phyloP scores from a whole-genome alignment of 2,329 filamentous ascomycete species.

The Aspergillus pseudonomiae region DNA sequence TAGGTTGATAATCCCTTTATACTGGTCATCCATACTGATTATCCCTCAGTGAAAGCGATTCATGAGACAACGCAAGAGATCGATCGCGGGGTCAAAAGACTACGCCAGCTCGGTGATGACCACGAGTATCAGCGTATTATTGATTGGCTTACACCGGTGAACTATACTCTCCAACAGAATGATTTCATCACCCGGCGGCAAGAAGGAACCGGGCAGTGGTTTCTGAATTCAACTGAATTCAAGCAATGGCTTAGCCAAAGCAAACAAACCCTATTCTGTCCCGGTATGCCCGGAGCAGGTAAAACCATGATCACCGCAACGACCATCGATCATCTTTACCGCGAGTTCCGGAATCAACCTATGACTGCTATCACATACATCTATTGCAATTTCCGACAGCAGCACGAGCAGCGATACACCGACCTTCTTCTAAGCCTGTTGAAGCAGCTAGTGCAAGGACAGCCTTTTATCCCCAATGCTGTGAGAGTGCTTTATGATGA shows the following conservation, averaged over 20 bases:
- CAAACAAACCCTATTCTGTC: conserved; percentile 17
- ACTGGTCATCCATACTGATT: background rate
- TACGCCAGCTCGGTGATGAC: background rate
- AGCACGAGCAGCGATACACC: conserved; percentile 40
- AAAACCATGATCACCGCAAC: conserved; percentile 23
- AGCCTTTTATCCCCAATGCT: conserved; percentile 24
- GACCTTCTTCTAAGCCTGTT: conserved; percentile 40
- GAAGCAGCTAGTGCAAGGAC: conserved; percentile 40
- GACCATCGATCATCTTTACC: background rate
- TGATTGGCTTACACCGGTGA: conserved; percentile 17
- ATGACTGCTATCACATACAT: conserved; percentile 48
- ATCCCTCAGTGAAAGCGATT: too few relatives aligned
- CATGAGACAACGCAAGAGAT: background rate
- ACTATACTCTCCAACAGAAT: conserved; percentile 18
- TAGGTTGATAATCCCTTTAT: background rate
- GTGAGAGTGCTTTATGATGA: conserved; percentile 34
- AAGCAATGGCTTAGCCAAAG: conserved; percentile 14
- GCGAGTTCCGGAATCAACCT: background rate
- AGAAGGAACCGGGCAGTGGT: conserved; percentile 25
- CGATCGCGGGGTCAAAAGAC: background rate
- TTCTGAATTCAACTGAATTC: conserved; percentile 23
- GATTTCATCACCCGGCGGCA: conserved; percentile 17
- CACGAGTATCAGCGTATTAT: conserved; percentile 9
- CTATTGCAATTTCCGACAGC: conserved; percentile 50
- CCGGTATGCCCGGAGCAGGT: conserved; percentile 23